phyloP scores from a whole-genome alignment of 805 yeast genomes.

The Nakazawaea holstii region DNA sequence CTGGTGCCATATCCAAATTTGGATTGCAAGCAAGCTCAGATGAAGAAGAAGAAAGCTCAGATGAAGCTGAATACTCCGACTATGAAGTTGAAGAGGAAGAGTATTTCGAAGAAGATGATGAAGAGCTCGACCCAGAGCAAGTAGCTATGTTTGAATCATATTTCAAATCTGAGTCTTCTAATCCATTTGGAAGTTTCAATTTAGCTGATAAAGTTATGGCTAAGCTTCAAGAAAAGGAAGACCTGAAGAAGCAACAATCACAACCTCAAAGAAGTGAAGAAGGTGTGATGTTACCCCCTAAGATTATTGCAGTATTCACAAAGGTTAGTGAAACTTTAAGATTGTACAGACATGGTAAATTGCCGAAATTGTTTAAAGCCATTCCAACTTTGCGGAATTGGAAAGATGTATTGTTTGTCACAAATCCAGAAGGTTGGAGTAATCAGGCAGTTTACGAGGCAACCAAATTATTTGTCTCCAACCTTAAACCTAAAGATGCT shows the following conservation, averaged over 20 bases:
- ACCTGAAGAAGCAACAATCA: conserved; percentile 21
- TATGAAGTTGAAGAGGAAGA: conserved; percentile 32
- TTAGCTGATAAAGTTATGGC: conserved; percentile 94
- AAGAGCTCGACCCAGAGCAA: conserved; percentile 71
- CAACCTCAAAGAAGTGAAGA: conserved; percentile 43
- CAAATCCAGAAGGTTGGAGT: conserved; percentile 92
- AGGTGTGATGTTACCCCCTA: conserved; percentile 87
- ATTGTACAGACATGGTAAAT: conserved; percentile 90
- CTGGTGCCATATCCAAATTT: conserved; percentile 18
- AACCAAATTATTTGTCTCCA: conserved; percentile 88
- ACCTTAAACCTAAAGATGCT: conserved; percentile 80
- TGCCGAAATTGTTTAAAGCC: conserved; percentile 95
- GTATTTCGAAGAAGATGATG: conserved; percentile 49
- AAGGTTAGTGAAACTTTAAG: conserved; percentile 84
- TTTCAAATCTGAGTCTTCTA: conserved; percentile 32
- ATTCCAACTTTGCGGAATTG: conserved; percentile 90
- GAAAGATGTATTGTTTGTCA: conserved; percentile 91
- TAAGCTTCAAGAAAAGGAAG: conserved; percentile 72
- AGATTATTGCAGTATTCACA: conserved; percentile 91
- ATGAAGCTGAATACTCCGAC: conserved; percentile 22
- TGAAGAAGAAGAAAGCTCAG: conserved; percentile 28
- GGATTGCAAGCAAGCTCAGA: conserved; percentile 19
- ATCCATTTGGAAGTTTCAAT: conserved; percentile 45
- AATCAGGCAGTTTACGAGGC: conserved; percentile 95
- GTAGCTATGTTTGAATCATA: conserved; percentile 80